A percentile compares a stretch with the other conserved stretches of the same genome.
These are phyloP conservation scores for Talaromyces albobiverticillius DNA, from an alignment of 2,329 filamentous ascomycete species.

Conservation along the genomic window DNA sequence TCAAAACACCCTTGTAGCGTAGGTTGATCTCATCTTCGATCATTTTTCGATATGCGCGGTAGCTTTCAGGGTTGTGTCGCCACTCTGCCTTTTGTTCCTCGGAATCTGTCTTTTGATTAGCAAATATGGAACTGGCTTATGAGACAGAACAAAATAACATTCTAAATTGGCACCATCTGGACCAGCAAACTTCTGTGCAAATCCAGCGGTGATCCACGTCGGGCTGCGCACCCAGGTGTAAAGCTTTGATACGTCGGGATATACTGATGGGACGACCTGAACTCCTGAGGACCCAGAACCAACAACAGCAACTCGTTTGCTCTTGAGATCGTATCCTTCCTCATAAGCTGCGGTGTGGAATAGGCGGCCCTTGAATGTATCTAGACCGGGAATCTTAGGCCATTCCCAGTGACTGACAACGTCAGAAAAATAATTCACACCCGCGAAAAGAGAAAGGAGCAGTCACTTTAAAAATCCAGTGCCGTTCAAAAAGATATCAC, in stretches of 20 bases:
- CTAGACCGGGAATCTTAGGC: neutral
- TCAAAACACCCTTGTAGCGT: conserved; percentile 54
- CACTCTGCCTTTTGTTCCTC: conserved; percentile 28
- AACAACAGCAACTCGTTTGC: neutral
- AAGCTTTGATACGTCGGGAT: neutral
- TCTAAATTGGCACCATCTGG: conserved; percentile 18
- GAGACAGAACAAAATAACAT: neutral
- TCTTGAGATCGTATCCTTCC: neutral
- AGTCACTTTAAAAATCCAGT: no score
- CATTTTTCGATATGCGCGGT: conserved; percentile 27
- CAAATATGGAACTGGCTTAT: neutral
- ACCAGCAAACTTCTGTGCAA: conserved; percentile 15
- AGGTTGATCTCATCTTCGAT: conserved; percentile 52
- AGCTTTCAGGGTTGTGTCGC: conserved; percentile 39
- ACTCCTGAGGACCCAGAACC: neutral
- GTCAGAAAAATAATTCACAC: no score
- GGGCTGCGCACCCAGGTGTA: conserved; percentile 11
- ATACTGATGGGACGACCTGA: neutral
- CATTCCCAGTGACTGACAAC: no score
- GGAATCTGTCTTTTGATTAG: no score
- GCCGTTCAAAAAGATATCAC: no score
- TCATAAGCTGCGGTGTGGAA: neutral
- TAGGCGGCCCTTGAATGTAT: neutral
- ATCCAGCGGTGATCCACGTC: conserved; percentile 19
- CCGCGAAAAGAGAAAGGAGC: no score